phyloP scores from a whole-genome alignment of 129 eudicot species.

The Pulicaria dysenterica region DNA sequence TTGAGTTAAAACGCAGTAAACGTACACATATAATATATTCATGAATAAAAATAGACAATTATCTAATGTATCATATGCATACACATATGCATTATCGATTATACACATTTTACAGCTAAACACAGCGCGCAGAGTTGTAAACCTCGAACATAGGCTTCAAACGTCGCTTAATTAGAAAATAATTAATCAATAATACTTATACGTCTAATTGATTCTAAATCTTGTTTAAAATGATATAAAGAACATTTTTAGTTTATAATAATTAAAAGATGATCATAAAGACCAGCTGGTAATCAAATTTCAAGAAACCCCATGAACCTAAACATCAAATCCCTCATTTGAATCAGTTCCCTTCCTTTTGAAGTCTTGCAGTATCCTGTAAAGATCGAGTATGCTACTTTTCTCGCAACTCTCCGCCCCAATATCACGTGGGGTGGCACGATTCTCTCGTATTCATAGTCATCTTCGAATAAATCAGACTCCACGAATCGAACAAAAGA shows the following conservation, averaged over 20 bases:
- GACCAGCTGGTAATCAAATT: constrained; percentile 26
- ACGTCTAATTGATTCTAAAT: background rate
- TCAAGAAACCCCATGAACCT: constrained; percentile 76
- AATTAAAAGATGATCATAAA: background rate
- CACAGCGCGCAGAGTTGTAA: background rate
- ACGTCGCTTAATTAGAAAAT: background rate
- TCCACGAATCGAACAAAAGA: constrained; percentile 30
- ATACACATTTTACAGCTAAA: too few species aligned
- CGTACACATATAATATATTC: too few species aligned
- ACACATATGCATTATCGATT: too few species aligned
- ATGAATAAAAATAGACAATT: too few species aligned
- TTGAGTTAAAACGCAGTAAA: too few species aligned
- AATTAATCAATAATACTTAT: background rate
- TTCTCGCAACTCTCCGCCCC: constrained; percentile 52
- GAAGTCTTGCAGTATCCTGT: constrained; percentile 52
- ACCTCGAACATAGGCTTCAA: background rate
- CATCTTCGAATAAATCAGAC: constrained; percentile 46
- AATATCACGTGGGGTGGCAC: constrained; percentile 74
- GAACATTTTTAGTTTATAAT: background rate
- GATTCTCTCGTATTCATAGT: constrained; percentile 42
- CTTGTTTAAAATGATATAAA: background rate
- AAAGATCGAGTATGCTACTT: constrained; percentile 61
- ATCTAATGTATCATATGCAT: too few species aligned
- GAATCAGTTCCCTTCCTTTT: constrained; percentile 52
- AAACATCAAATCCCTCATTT: constrained; percentile 66